phyloP scores from a whole-genome alignment of 1,284 basidiomycete genomes.

The Cutaneotrichosporon arboriforme region DNA sequence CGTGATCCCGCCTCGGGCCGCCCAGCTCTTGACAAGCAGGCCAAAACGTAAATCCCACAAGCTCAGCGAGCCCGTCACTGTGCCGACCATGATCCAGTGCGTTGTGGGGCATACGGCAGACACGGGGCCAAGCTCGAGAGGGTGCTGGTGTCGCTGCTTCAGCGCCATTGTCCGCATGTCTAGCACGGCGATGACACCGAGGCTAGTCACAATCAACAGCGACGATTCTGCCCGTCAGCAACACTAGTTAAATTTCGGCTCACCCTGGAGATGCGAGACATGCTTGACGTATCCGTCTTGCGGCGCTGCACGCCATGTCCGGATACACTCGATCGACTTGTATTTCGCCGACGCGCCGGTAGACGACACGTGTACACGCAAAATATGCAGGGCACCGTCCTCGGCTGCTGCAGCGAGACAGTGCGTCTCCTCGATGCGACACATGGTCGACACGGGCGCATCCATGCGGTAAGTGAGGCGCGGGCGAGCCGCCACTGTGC shows the following conservation, averaged over 20 bases:
- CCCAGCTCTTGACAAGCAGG: constrained; percentile 81
- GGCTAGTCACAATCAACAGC: constrained; percentile 77
- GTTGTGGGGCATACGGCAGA: constrained; percentile 73
- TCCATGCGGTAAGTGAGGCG: constrained; percentile 47
- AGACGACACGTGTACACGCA: constrained; percentile 67
- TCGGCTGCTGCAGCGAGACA: constrained; percentile 83
- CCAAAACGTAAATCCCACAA: constrained; percentile 95
- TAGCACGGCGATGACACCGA: constrained; percentile 68
- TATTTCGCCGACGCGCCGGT: constrained; percentile 67
- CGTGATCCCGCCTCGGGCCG: constrained; percentile 57
- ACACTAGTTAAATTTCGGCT: constrained; percentile 3
- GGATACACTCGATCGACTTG: constrained; percentile 63
- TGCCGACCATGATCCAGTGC: constrained; percentile 83
- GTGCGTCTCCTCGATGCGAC: constrained; percentile 74
- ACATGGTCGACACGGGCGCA: constrained; percentile 70
- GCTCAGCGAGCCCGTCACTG: constrained; percentile 71
- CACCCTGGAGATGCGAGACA: constrained; percentile 34
- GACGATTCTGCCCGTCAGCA: constrained; percentile 36
- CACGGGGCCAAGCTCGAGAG: constrained; percentile 78
- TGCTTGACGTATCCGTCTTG: constrained; percentile 32
- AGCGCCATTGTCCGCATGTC: constrained; percentile 81
- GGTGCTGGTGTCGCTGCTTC: constrained; percentile 70
- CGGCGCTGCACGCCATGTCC: constrained; percentile 26
- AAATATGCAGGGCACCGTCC: constrained; percentile 76
- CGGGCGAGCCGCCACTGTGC: constrained; percentile 56